phyloP scores from a whole-genome alignment of 371 early-diverging fungal species.

The Nosema bombycis region DNA sequence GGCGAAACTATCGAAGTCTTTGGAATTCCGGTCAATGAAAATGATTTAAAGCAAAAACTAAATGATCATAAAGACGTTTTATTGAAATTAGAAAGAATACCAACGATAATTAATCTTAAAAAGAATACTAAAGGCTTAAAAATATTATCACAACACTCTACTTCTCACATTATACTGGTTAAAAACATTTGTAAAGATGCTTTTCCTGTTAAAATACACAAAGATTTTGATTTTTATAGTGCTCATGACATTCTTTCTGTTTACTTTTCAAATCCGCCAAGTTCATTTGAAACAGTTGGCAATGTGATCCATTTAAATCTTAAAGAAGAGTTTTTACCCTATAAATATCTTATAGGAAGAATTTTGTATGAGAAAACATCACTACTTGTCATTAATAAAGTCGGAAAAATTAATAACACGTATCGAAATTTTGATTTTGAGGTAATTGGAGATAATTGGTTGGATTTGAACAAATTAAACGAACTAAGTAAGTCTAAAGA shows the following conservation, averaged over 20 bases:
- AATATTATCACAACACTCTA: slow-evolving; percentile 31
- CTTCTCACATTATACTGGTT: slow-evolving; percentile 8
- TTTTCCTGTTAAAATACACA: slow-evolving; percentile 25
- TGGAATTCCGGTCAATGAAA: not conserved
- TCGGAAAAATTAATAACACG: slow-evolving; percentile 53
- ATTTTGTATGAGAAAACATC: slow-evolving; percentile 61
- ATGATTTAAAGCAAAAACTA: not conserved
- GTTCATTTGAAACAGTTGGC: slow-evolving; percentile 62
- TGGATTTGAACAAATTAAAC: slow-evolving; percentile 18
- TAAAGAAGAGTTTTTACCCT: slow-evolving; percentile 52
- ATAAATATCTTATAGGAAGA: slow-evolving; percentile 60
- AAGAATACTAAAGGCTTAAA: not conserved
- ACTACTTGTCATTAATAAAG: slow-evolving; percentile 62
- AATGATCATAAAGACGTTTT: not conserved
- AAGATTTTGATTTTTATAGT: slow-evolving; percentile 49
- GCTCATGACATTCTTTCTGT: slow-evolving; percentile 41
- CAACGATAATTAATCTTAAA: not conserved
- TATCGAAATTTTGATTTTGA: slow-evolving; percentile 62
- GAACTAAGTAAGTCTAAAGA: not conserved
- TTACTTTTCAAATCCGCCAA: slow-evolving; percentile 36
- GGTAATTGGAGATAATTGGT: slow-evolving; percentile 55
- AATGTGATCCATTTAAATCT: slow-evolving; percentile 64
- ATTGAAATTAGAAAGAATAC: not conserved
- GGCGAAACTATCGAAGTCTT: not conserved
- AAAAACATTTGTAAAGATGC: not conserved